A percentile compares a stretch with the other conserved stretches of the same genome.
phyloP scores from a whole-genome alignment of 139 green algal species.

The Zygnema cylindricum region DNA sequence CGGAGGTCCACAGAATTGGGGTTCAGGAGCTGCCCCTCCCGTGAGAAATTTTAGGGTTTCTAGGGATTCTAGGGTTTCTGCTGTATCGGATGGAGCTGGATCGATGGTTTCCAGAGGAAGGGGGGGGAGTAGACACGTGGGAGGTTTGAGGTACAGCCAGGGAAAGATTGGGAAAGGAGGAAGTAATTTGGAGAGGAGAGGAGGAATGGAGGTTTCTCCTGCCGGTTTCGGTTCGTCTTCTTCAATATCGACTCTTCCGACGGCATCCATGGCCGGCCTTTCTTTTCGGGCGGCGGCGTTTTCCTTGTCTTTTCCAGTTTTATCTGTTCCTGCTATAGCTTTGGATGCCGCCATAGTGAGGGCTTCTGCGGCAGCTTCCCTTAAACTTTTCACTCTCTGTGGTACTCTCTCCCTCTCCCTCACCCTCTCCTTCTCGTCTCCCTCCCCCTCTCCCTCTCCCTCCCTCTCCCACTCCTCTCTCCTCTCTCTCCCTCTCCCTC shows the following conservation, averaged over 20 bases:
- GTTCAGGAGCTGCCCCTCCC: not conserved
- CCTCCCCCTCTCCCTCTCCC: too few species aligned
- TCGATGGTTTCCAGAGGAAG: not conserved
- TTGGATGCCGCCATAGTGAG: slow-evolving; percentile 22
- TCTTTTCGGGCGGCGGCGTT: not conserved
- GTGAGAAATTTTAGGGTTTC: not conserved
- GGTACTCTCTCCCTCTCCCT: slow-evolving; percentile 2
- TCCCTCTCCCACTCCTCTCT: too few species aligned
- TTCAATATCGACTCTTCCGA: too few species aligned
- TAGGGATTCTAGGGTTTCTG: not conserved
- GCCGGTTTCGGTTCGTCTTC: not conserved
- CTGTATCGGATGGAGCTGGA: not conserved
- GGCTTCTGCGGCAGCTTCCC: slow-evolving; percentile 8
- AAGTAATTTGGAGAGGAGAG: not conserved
- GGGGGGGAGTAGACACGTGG: not conserved
- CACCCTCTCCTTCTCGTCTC: too few species aligned
- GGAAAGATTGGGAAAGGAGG: not conserved
- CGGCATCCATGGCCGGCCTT: not conserved
- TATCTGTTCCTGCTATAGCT: not conserved
- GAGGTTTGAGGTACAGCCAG: not conserved
- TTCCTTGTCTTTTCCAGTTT: not conserved
- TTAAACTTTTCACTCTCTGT: slow-evolving; percentile 50
- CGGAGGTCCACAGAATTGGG: not conserved
- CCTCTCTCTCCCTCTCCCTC: too few species aligned
- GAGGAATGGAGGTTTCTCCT: not conserved